These are phyloP conservation scores for Termitomyces bulborhizus DNA, from an alignment of 768 basidiomycete species.

Conservation along the genomic window DNA sequence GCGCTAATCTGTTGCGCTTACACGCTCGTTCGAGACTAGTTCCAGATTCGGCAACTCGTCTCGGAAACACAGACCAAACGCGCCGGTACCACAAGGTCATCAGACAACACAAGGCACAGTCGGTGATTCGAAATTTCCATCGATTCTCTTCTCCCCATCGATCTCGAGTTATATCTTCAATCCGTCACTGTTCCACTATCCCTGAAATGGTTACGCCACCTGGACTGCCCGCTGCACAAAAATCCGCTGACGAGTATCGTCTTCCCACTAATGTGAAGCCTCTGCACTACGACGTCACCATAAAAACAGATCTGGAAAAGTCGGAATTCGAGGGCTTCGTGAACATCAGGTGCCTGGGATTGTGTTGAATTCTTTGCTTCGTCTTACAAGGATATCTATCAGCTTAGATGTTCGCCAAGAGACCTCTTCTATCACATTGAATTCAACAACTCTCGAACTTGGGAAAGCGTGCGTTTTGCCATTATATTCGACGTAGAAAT, in stretches of 20 bases:
- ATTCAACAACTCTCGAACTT: conserved; percentile 56
- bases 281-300: conserved; percentile 70
- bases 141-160: not conserved
- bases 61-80: conserved; percentile 5
- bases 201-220: conserved; percentile 22
- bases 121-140: conserved; percentile 8
- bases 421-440: conserved; percentile 59
- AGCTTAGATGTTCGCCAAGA: conserved; percentile 62
- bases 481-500: not conserved
- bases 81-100: conserved; percentile 12
- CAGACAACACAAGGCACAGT: conserved; percentile 6
- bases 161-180: conserved; percentile 5
- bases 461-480: conserved; percentile 37
- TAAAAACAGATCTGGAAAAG: conserved; percentile 79
- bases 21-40: not conserved
- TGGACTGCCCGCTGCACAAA: conserved; percentile 13
- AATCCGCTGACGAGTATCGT: conserved; percentile 42
- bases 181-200: conserved; percentile 13
- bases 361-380: not conserved
- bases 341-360: conserved; percentile 50
- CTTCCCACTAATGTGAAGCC: conserved; percentile 65
- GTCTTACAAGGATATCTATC: not conserved
- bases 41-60: conserved; percentile 4
- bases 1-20: not conserved
- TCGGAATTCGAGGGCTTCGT: conserved; percentile 73